These are phyloP conservation scores for Pyricularia pennisetigena DNA, from an alignment of 2,329 filamentous ascomycete genomes.

Conservation along the genomic window DNA sequence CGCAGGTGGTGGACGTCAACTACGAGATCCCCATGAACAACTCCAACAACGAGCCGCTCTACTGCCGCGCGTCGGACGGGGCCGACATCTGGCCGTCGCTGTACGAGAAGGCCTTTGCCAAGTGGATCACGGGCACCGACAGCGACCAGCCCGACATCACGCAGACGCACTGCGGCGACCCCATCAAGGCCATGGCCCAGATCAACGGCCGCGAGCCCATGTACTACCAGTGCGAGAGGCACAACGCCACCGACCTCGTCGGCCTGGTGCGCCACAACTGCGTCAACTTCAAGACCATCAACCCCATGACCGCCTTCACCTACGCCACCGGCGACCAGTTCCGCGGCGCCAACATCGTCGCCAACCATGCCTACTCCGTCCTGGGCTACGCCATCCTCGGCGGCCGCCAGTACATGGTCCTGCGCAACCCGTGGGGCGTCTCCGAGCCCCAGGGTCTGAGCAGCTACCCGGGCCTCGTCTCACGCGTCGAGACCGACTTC, in stretches of 20 bases:
- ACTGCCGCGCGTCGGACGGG: slow-evolving; percentile 29
- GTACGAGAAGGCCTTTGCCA: slow-evolving; percentile 37
- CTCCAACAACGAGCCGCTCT: slow-evolving; percentile 29
- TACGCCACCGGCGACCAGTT: slow-evolving; percentile 24
- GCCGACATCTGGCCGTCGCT: slow-evolving; percentile 32
- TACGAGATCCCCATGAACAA: slow-evolving; percentile 33
- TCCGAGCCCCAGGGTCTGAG: slow-evolving; percentile 29
- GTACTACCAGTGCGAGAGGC: slow-evolving; percentile 4
- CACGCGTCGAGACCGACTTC: slow-evolving; percentile 20
- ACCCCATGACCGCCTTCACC: slow-evolving; percentile 30
- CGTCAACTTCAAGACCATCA: slow-evolving; percentile 32
- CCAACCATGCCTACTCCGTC: slow-evolving; percentile 34
- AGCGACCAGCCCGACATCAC: slow-evolving; percentile 29
- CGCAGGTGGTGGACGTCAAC: slow-evolving; percentile 25
- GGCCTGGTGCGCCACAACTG: slow-evolving; percentile 27
- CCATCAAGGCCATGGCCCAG: slow-evolving; percentile 34
- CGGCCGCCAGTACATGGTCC: slow-evolving; percentile 14
- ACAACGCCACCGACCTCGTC: slow-evolving; percentile 18
- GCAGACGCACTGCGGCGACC: slow-evolving; percentile 28
- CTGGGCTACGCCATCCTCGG: slow-evolving; percentile 23
- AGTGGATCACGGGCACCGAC: slow-evolving; percentile 25
- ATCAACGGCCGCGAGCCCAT: slow-evolving; percentile 16
- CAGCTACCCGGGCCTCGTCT: slow-evolving; percentile 27
- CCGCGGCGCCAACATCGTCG: slow-evolving; percentile 30
- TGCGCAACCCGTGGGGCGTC: slow-evolving; percentile 33